phyloP scores from a whole-genome alignment of 2,329 filamentous ascomycete genomes.

The Aureobasidium subglaciale region DNA sequence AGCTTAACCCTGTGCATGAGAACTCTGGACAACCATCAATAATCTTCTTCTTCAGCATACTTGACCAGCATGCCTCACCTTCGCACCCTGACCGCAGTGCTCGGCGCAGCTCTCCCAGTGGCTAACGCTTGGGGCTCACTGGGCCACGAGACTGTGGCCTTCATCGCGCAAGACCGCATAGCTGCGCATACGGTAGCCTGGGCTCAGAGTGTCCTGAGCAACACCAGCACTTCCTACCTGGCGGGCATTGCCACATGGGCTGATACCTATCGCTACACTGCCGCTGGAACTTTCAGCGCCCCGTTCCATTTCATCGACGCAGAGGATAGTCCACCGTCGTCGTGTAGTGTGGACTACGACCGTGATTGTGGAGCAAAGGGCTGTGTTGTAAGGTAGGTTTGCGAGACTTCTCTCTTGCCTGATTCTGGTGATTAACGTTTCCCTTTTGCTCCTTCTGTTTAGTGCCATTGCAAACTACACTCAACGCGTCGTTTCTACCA shows the following conservation, averaged over 20 bases:
- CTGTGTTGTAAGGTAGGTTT: conserved; percentile 36
- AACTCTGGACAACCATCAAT: too few species aligned
- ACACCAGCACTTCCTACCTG: conserved; percentile 40
- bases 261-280: conserved; percentile 43
- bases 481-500: conserved; percentile 29
- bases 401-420: too few species aligned
- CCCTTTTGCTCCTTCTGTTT: too few species aligned
- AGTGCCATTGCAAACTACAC: conserved; percentile 49
- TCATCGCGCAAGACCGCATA: conserved; percentile 46
- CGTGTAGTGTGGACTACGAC: conserved; percentile 43
- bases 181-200: conserved; percentile 36
- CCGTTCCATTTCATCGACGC: conserved; percentile 48
- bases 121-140: conserved; percentile 44
- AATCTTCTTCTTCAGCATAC: too few species aligned
- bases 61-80: neutral
- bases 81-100: neutral
- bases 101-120: conserved; percentile 18
- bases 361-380: conserved; percentile 46
- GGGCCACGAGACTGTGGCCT: conserved; percentile 49
- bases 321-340: conserved; percentile 37
- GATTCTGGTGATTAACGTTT: too few species aligned
- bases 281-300: conserved; percentile 41
- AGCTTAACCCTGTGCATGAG: too few species aligned
- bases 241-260: conserved; percentile 49
- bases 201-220: conserved; percentile 37